Evolutionary conservation across 371 early-diverging fungal species (phyloP).

Genomic region (Mucor saturninus): DNA sequence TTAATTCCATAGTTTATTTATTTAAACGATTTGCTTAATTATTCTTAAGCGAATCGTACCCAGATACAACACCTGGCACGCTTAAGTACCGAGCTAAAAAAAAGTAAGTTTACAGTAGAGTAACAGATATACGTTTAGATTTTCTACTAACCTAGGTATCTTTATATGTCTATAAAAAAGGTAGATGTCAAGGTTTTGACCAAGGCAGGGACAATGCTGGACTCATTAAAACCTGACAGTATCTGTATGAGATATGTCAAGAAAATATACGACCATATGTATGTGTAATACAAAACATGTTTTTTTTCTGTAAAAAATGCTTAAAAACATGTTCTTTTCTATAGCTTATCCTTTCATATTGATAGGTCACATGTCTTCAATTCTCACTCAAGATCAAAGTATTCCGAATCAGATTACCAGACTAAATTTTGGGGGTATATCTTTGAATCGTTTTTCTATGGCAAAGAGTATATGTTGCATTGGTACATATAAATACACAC

Average conservation of each 20-base stretch:
- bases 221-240: too few species aligned
- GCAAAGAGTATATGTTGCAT: not conserved
- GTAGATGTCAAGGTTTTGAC: too few species aligned
- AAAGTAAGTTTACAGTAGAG: too few species aligned
- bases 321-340: not conserved
- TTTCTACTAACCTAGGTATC: too few species aligned
- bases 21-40: too few species aligned
- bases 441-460: constrained; percentile 6
- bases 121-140: too few species aligned
- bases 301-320: not conserved
- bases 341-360: not conserved
- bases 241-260: not conserved
- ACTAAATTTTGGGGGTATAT: constrained; percentile 2
- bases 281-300: not conserved
- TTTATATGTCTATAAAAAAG: too few species aligned
- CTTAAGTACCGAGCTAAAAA: too few species aligned
- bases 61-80: too few species aligned
- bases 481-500: constrained; percentile 2
- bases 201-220: too few species aligned
- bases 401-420: not conserved
- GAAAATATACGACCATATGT: not conserved
- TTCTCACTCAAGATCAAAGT: not conserved
- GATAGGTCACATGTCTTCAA: not conserved
- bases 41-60: too few species aligned
- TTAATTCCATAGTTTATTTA: too few species aligned